phyloP scores from a whole-genome alignment of 148 eudicot species.

The Persicaria maculosa region DNA sequence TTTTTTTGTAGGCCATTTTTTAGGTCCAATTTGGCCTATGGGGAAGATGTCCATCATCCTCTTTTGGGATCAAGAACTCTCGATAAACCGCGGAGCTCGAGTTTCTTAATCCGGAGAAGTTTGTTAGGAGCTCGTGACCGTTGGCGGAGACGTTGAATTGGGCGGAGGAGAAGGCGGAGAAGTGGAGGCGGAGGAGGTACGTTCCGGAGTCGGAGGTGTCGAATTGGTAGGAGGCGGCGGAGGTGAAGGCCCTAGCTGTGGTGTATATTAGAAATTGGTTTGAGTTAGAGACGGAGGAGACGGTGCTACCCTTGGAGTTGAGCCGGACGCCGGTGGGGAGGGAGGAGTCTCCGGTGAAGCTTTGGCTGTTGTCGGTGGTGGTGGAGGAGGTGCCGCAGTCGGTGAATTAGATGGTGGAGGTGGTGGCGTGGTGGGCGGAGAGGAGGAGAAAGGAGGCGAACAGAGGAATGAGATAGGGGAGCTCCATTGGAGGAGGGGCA shows the following conservation, averaged over 20 bases:
- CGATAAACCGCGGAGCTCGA: background rate
- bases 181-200: conserved; percentile 8
- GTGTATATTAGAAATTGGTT: background rate
- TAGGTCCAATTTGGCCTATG: too few relatives aligned
- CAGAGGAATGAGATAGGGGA: background rate
- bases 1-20: too few relatives aligned
- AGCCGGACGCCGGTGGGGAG: background rate
- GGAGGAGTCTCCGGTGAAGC: conserved; percentile 23
- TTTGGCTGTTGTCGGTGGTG: conserved; percentile 15
- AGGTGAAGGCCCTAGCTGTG: background rate
- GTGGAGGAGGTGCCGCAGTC: conserved; percentile 40
- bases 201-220: conserved; percentile 5
- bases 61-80: conserved; percentile 1
- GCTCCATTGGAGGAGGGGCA: background rate
- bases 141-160: background rate
- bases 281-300: background rate
- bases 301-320: background rate
- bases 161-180: conserved; percentile 1
- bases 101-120: background rate
- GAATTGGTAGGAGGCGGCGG: background rate
- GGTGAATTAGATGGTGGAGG: conserved; percentile 27
- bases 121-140: background rate
- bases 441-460: background rate
- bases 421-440: background rate
- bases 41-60: background rate